phyloP scores from a whole-genome alignment of 148 eudicot species.

The Cornus controversa region DNA sequence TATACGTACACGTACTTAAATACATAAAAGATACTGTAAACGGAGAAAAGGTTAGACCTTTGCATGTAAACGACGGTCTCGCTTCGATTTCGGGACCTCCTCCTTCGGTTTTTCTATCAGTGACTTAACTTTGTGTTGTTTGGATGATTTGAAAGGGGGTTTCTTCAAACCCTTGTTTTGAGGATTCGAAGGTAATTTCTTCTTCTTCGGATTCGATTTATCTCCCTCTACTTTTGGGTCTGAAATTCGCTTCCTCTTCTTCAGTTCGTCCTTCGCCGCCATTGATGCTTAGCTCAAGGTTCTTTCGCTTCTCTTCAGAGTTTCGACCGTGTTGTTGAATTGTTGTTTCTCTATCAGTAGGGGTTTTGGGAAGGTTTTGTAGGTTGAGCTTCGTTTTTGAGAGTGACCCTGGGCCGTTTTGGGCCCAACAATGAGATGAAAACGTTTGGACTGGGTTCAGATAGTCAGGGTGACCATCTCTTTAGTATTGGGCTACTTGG shows the following conservation, averaged over 20 bases:
- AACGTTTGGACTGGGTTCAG: background rate
- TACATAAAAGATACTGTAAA: background rate
- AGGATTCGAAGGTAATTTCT: conserved; percentile 16
- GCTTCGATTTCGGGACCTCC: conserved; percentile 30
- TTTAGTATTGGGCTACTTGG: background rate
- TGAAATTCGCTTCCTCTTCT: conserved; percentile 45
- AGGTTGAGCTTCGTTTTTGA: background rate
- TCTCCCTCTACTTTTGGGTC: conserved; percentile 20
- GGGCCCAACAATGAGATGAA: background rate
- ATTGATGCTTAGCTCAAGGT: conserved; percentile 4
- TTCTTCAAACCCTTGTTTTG: conserved; percentile 29
- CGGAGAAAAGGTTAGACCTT: conserved; percentile 33
- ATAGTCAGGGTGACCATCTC: background rate
- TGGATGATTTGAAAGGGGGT: conserved; percentile 24
- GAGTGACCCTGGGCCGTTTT: background rate
- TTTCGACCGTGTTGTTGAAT: background rate
- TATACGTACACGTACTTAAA: background rate
- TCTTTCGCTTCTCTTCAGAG: too few species aligned
- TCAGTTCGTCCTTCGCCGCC: conserved; percentile 27
- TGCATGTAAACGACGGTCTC: conserved; percentile 41
- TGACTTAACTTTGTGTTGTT: conserved; percentile 9
- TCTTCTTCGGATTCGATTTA: conserved; percentile 33
- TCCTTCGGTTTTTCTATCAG: conserved; percentile 16
- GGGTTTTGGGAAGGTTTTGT: conserved; percentile 25
- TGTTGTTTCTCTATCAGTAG: background rate